phyloP scores from a whole-genome alignment of 176 grass and related monocot species.

The Oryza australiensis region DNA sequence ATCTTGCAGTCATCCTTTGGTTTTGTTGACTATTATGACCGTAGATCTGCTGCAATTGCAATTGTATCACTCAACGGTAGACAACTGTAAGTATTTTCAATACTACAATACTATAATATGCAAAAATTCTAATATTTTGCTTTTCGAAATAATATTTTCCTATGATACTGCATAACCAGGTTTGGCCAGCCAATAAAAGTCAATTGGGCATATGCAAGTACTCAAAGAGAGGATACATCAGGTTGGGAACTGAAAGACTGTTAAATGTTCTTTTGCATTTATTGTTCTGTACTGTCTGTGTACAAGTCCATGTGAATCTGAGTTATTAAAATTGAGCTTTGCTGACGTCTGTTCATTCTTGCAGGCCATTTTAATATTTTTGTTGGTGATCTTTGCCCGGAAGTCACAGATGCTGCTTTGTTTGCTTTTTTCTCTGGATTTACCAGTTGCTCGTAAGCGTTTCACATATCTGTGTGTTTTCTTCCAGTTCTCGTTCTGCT shows the following conservation, averaged over 20 bases:
- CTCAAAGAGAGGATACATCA: constrained; percentile 98
- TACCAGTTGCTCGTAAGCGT: constrained; percentile 88
- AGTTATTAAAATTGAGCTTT: constrained; percentile 32
- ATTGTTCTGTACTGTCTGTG: constrained; percentile 22
- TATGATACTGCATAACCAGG: constrained; percentile 43
- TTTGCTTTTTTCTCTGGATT: constrained; percentile 89
- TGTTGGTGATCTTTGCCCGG: constrained; percentile 95
- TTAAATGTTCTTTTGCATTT: constrained; percentile 27
- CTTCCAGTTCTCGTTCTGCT: not conserved
- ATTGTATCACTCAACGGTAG: constrained; percentile 89
- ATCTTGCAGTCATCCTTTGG: constrained; percentile 91
- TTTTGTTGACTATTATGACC: constrained; percentile 97
- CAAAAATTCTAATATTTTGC: not conserved
- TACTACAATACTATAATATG: constrained; percentile 18
- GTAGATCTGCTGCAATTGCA: constrained; percentile 86
- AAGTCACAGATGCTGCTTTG: constrained; percentile 90
- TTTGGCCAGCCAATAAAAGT: constrained; percentile 96
- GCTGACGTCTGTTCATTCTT: constrained; percentile 3
- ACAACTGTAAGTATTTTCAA: constrained; percentile 71
- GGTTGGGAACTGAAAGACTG: constrained; percentile 46
- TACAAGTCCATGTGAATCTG: not conserved
- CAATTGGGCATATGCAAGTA: constrained; percentile 98
- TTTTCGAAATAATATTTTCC: constrained; percentile 19
- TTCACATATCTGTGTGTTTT: not conserved
- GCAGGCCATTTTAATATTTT: constrained; percentile 97